A percentile compares a stretch with the other conserved stretches of the same genome.
These are phyloP conservation scores for Fragilariopsis cylindrus DNA, from an alignment of 108 stramenopile species.

Conservation along the genomic window DNA sequence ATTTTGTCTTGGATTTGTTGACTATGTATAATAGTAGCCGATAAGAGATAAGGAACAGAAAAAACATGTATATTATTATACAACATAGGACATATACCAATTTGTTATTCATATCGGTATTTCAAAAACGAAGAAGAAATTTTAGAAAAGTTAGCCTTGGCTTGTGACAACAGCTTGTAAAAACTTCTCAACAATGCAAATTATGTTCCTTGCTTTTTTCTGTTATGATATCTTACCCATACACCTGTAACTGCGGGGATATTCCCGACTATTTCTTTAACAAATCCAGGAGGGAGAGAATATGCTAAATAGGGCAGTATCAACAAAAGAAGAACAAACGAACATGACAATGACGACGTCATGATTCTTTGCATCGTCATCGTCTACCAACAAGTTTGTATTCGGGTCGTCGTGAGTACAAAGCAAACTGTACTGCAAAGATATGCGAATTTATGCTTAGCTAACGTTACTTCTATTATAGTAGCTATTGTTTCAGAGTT, in stretches of 20 bases:
- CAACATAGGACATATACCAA: too few relatives aligned
- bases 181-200: not conserved
- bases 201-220: not conserved
- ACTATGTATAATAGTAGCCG: not conserved
- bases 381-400: too few relatives aligned
- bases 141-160: not conserved
- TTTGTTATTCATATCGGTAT: too few relatives aligned
- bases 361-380: too few relatives aligned
- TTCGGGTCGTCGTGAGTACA: too few relatives aligned
- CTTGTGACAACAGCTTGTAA: not conserved
- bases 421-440: too few relatives aligned
- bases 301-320: not conserved
- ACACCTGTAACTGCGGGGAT: not conserved
- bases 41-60: too few relatives aligned
- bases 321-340: not conserved
- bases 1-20: constrained; percentile 5
- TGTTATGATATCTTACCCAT: not conserved
- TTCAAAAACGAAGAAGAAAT: too few relatives aligned
- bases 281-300: constrained; percentile 11
- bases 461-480: too few relatives aligned
- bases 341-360: not conserved
- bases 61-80: too few relatives aligned
- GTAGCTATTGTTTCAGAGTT: too few relatives aligned
- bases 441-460: too few relatives aligned
- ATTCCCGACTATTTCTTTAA: not conserved